A percentile compares a stretch with the other conserved stretches of the same genome.
These are phyloP conservation scores for Hypoxylon sp. DNA, from an alignment of 2,329 filamentous ascomycete genomes.

Conservation along the genomic window DNA sequence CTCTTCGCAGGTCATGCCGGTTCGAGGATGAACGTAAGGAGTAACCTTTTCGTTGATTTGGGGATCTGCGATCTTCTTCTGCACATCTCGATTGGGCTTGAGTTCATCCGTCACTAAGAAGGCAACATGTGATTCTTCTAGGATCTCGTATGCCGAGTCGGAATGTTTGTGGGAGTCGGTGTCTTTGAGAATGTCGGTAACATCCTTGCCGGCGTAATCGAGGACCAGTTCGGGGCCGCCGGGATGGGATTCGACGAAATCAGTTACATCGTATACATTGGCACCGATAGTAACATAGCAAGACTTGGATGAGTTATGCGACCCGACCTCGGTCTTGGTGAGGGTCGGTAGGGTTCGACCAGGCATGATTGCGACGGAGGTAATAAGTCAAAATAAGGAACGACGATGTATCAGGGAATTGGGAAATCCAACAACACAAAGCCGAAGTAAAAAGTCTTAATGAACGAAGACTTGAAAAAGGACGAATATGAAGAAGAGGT, in stretches of 20 bases:
- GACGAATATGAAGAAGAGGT: constrained; percentile 5
- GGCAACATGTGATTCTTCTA: constrained; percentile 86
- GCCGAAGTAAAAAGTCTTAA: constrained; percentile 6
- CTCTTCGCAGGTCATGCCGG: constrained; percentile 88
- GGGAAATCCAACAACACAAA: constrained; percentile 7
- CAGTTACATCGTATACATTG: constrained; percentile 94
- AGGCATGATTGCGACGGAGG: constrained; percentile 67
- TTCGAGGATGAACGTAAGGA: constrained; percentile 64
- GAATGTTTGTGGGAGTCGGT: constrained; percentile 84
- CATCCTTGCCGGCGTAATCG: constrained; percentile 89
- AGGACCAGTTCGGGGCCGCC: constrained; percentile 89
- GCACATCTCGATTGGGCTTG: constrained; percentile 47
- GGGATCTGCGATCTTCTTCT: constrained; percentile 46
- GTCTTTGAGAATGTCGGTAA: constrained; percentile 83
- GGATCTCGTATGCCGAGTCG: constrained; percentile 93
- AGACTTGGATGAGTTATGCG: constrained; percentile 80
- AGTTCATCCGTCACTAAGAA: constrained; percentile 73
- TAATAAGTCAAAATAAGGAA: constrained; percentile 23
- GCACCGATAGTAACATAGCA: constrained; percentile 92
- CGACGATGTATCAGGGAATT: constrained; percentile 19
- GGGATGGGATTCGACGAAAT: constrained; percentile 89
- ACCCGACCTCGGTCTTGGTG: constrained; percentile 79
- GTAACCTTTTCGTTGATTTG: constrained; percentile 47
- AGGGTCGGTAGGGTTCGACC: constrained; percentile 84
- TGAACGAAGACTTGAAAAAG: constrained; percentile 17